A percentile compares a stretch with the other conserved stretches of the same genome.
Conservation (phyloP, 1,139 yeast species). For the Yamadazyma diddensiae region DNA sequence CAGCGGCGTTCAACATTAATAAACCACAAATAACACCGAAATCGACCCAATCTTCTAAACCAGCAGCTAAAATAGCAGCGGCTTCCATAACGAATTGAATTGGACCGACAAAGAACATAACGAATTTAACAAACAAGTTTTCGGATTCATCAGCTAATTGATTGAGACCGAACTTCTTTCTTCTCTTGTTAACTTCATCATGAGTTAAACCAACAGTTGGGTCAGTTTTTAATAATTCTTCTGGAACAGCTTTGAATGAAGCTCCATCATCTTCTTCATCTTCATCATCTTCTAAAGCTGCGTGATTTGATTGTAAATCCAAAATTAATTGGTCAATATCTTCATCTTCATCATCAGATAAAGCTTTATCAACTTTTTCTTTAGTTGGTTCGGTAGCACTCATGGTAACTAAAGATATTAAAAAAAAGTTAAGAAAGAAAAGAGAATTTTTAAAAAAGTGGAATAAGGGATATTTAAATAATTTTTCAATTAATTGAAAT, state of each 20-base stretch:
- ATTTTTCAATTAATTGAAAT: conserved; percentile 5
- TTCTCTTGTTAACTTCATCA: conserved; percentile 81
- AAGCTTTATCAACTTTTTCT: conserved; percentile 47
- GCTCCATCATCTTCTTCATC: conserved; percentile 51
- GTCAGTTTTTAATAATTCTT: conserved; percentile 85
- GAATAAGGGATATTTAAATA: conserved; percentile 8
- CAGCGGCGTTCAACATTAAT: conserved; percentile 83
- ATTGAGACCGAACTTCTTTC: conserved; percentile 91
- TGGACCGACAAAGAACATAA: conserved; percentile 95
- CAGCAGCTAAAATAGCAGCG: conserved; percentile 96
- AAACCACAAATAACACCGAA: conserved; percentile 96
- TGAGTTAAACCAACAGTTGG: conserved; percentile 74
- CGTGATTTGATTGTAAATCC: conserved; percentile 81
- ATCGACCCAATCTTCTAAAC: conserved; percentile 99
- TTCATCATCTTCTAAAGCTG: conserved; percentile 39
- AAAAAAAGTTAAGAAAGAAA: conserved; percentile 7
- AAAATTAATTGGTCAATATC: conserved; percentile 87
- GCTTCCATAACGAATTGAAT: conserved; percentile 99
- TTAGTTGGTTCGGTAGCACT: conserved; percentile 52
- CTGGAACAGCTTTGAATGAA: conserved; percentile 74
- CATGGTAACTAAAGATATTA: conserved; percentile 20
- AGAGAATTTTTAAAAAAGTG: conserved; percentile 3
- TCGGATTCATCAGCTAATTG: conserved; percentile 94
- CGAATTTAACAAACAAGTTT: conserved; percentile 77
- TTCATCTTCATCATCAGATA: conserved; percentile 69